Conservation (phyloP, 805 yeast species). For the Candida ipomoeae region DNA sequence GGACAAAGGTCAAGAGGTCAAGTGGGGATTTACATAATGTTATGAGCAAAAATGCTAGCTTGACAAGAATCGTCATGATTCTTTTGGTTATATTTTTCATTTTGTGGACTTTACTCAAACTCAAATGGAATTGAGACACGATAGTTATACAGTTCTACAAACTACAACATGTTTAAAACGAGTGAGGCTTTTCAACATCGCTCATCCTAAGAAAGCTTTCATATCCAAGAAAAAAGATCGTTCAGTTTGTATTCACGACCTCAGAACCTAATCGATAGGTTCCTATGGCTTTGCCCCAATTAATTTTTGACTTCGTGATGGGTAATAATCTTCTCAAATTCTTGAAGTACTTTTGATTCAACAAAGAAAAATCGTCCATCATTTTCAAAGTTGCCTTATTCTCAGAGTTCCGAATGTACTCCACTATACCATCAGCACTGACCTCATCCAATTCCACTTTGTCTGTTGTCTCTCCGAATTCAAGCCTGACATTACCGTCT, state of each 20-base stretch:
- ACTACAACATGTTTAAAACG: background rate
- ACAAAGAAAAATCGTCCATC: conserved; percentile 57
- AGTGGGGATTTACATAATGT: conserved; percentile 38
- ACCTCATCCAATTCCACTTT: conserved; percentile 20
- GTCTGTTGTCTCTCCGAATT: conserved; percentile 34
- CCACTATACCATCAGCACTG: conserved; percentile 30
- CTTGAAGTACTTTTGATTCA: conserved; percentile 82
- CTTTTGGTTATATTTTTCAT: conserved; percentile 32
- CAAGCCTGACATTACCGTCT: conserved; percentile 89
- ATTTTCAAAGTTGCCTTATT: conserved; percentile 54
- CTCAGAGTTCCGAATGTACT: conserved; percentile 55
- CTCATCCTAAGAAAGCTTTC: background rate
- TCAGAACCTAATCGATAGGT: conserved; percentile 84
- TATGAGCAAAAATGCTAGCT: conserved; percentile 39
- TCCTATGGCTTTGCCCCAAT: conserved; percentile 94
- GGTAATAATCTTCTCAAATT: conserved; percentile 87
- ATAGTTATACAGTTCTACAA: background rate
- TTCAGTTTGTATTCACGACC: conserved; percentile 42
- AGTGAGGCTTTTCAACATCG: background rate
- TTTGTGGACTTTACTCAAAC: conserved; percentile 37
- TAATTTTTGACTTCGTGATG: conserved; percentile 82
- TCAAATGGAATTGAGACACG: conserved; percentile 16
- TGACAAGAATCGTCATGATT: conserved; percentile 34
- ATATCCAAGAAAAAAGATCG: background rate
- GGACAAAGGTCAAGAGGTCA: conserved; percentile 37